These are phyloP conservation scores for Thelephora terrestris DNA, from an alignment of 1,284 basidiomycete species.

Conservation along the genomic window DNA sequence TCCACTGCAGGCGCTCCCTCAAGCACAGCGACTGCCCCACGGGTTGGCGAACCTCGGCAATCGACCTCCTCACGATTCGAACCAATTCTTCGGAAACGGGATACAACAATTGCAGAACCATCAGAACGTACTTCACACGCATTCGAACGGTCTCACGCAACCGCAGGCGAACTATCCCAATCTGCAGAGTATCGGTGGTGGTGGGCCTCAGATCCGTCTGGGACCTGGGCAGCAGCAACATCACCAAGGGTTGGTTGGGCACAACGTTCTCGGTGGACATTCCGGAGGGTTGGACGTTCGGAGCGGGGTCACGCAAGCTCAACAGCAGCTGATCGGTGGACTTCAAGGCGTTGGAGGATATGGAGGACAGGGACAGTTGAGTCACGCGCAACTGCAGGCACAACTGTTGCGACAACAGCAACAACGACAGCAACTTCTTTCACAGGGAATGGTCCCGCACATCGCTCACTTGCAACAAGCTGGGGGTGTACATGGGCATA, in stretches of 20 bases:
- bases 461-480: slow-evolving; percentile 53
- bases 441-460: slow-evolving; percentile 46
- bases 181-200: slow-evolving; percentile 36
- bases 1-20: slow-evolving; percentile 30
- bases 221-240: slow-evolving; percentile 43
- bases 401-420: slow-evolving; percentile 34
- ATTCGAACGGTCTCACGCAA: slow-evolving; percentile 31
- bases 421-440: slow-evolving; percentile 31
- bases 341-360: slow-evolving; percentile 34
- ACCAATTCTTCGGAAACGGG: slow-evolving; percentile 44
- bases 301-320: slow-evolving; percentile 32
- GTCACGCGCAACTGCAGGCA: slow-evolving; percentile 29
- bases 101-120: not conserved
- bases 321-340: slow-evolving; percentile 37
- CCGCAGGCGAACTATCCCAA: slow-evolving; percentile 35
- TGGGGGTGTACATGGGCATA: slow-evolving; percentile 31
- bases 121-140: not conserved
- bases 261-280: slow-evolving; percentile 36
- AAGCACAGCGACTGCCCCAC: slow-evolving; percentile 56
- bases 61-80: slow-evolving; percentile 67
- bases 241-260: slow-evolving; percentile 33
- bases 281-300: slow-evolving; percentile 46
- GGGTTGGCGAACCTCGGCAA: slow-evolving; percentile 74
- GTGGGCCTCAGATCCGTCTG: slow-evolving; percentile 38
- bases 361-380: slow-evolving; percentile 37